These are phyloP conservation scores for Rhynchosporium secalis DNA, from an alignment of 2,329 filamentous ascomycete species.

Conservation along the genomic window DNA sequence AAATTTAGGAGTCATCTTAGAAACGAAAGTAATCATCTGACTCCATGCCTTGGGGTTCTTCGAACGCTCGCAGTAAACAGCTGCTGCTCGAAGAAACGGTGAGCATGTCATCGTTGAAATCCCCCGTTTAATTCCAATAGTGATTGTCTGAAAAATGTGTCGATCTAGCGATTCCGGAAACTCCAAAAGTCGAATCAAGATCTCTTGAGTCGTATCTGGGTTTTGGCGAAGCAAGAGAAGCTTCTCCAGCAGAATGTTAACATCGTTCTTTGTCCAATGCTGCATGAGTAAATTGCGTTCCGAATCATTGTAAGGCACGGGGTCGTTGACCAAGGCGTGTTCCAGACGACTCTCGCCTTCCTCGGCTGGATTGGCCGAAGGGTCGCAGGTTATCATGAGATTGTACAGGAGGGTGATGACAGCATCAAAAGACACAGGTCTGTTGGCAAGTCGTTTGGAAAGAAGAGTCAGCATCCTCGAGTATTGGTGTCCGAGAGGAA, in stretches of 20 bases:
- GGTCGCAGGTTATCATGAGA: constrained; percentile 36
- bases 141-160: constrained; percentile 48
- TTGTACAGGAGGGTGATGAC: constrained; percentile 52
- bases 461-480: constrained; percentile 54
- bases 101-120: constrained; percentile 20
- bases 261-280: constrained; percentile 43
- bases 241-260: constrained; percentile 64
- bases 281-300: constrained; percentile 51
- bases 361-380: constrained; percentile 38
- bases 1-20: constrained; percentile 29
- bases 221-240: constrained; percentile 64
- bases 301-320: constrained; percentile 45
- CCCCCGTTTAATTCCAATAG: constrained; percentile 33
- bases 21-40: constrained; percentile 30
- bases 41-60: constrained; percentile 25
- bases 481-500: constrained; percentile 48
- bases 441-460: constrained; percentile 50
- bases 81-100: constrained; percentile 38
- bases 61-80: constrained; percentile 37
- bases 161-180: constrained; percentile 52
- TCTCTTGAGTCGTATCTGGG: constrained; percentile 50
- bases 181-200: constrained; percentile 58
- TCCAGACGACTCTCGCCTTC: constrained; percentile 46
- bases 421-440: constrained; percentile 54
- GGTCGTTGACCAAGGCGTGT: constrained; percentile 38